Evolutionary conservation across 1,139 yeast genomes (phyloP).

Genomic region (Blastobotrys capitulatus): DNA sequence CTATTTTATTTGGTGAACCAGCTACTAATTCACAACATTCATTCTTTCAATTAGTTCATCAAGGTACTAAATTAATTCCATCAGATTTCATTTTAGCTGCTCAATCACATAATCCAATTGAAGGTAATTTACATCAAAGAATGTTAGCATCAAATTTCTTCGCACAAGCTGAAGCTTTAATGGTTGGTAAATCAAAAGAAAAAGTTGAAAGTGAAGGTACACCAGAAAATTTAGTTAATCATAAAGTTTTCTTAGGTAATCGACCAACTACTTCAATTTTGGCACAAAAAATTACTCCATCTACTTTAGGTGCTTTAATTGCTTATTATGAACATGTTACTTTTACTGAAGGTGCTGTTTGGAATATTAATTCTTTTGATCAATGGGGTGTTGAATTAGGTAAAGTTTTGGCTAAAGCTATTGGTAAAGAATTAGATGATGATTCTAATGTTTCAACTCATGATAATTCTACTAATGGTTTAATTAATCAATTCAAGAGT

Average conservation of each 20-base stretch:
- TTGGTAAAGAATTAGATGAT: conserved; percentile 79
- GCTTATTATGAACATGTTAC: conserved; percentile 97
- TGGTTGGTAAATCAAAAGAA: conserved; percentile 88
- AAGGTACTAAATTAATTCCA: conserved; percentile 96
- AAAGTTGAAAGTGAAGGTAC: conserved; percentile 90
- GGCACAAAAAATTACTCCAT: conserved; percentile 94
- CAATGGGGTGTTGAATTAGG: conserved; percentile 99
- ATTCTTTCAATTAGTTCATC: conserved; percentile 98
- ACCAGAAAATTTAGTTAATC: conserved; percentile 75
- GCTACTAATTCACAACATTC: conserved; percentile 99
- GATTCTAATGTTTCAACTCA: conserved; percentile 54
- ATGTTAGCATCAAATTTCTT: conserved; percentile 98
- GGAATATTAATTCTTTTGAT: conserved; percentile 99
- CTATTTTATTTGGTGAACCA: conserved; percentile 96
- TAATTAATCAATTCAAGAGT: conserved; percentile 89
- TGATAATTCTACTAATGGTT: conserved; percentile 85
- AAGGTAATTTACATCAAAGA: conserved; percentile 86
- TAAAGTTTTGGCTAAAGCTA: conserved; percentile 93
- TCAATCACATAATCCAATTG: conserved; percentile 96
- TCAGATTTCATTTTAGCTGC: conserved; percentile 96
- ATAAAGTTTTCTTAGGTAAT: conserved; percentile 95
- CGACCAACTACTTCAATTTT: conserved; percentile 97
- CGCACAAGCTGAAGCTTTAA: conserved; percentile 96
- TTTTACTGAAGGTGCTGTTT: conserved; percentile 96
- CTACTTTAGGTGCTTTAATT: conserved; percentile 89